phyloP scores from a whole-genome alignment of 768 basidiomycete genomes.

The Collybia nuda region DNA sequence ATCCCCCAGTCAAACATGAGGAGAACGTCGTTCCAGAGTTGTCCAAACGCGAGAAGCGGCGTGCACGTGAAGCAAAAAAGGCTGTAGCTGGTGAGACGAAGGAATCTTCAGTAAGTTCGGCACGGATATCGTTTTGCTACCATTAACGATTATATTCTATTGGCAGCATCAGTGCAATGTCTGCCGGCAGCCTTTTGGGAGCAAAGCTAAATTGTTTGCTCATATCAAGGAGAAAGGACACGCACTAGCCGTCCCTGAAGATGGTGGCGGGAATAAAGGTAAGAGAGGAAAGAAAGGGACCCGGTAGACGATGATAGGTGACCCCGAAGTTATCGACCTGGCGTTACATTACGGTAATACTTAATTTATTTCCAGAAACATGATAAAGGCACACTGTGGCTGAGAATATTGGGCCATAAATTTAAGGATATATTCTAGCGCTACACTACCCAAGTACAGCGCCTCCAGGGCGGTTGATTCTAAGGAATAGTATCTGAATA shows the following conservation, averaged over 20 bases:
- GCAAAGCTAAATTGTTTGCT: constrained; percentile 71
- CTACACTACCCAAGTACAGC: too few species aligned
- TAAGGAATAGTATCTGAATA: too few species aligned
- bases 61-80: constrained; percentile 77
- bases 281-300: constrained; percentile 40
- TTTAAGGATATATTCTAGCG: too few species aligned
- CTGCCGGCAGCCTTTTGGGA: constrained; percentile 61
- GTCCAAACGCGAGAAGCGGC: constrained; percentile 81
- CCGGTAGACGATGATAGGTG: constrained; percentile 16
- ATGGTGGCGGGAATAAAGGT: constrained; percentile 22
- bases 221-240: constrained; percentile 76
- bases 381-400: too few species aligned
- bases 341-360: too few species aligned
- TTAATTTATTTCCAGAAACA: too few species aligned
- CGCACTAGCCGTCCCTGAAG: constrained; percentile 47
- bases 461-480: too few species aligned
- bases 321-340: too few species aligned
- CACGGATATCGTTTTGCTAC: too few species aligned
- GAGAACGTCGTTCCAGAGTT: constrained; percentile 17
- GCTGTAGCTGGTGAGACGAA: constrained; percentile 34
- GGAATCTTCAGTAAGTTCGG: background rate
- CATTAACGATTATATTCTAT: constrained; percentile 8
- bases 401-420: too few species aligned
- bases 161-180: constrained; percentile 60
- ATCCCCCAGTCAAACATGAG: background rate